These are phyloP conservation scores for Globisporangium solare DNA, from an alignment of 352 stramenopile genomes.

Conservation along the genomic window DNA sequence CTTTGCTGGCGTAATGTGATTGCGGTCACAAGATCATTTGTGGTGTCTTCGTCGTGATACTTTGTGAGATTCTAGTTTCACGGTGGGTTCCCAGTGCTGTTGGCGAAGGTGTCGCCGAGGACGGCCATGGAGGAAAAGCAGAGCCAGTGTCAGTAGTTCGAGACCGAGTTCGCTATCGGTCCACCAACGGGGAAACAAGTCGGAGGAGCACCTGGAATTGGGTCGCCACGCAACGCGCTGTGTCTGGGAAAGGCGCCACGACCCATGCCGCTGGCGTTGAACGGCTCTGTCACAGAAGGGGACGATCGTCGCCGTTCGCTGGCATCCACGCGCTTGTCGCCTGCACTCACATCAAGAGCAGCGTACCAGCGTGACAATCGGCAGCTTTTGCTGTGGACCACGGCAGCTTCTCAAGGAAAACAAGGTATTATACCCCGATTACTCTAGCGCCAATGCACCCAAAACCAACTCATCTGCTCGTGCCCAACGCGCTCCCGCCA, in stretches of 20 bases:
- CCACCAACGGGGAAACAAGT: constrained; percentile 6
- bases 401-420: too few relatives aligned
- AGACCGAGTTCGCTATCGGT: constrained; percentile 23
- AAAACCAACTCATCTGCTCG: too few relatives aligned
- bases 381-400: constrained; percentile 26
- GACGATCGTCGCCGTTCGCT: constrained; percentile 1
- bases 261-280: not conserved
- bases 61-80: constrained; percentile 7
- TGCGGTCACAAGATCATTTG: not conserved
- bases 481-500: too few relatives aligned
- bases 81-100: constrained; percentile 41
- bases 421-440: too few relatives aligned
- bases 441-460: too few relatives aligned
- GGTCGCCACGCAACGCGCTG: not conserved
- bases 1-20: too few relatives aligned
- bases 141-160: constrained; percentile 20
- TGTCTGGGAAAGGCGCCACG: constrained; percentile 1
- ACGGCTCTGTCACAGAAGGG: not conserved
- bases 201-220: not conserved
- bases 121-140: constrained; percentile 21
- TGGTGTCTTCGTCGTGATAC: not conserved
- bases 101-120: constrained; percentile 28
- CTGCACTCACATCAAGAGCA: constrained; percentile 41
- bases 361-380: constrained; percentile 39
- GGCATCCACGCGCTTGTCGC: constrained; percentile 25